Conservation (phyloP, 148 eudicot genomes). For the Amaranthus hypochondriacus region DNA sequence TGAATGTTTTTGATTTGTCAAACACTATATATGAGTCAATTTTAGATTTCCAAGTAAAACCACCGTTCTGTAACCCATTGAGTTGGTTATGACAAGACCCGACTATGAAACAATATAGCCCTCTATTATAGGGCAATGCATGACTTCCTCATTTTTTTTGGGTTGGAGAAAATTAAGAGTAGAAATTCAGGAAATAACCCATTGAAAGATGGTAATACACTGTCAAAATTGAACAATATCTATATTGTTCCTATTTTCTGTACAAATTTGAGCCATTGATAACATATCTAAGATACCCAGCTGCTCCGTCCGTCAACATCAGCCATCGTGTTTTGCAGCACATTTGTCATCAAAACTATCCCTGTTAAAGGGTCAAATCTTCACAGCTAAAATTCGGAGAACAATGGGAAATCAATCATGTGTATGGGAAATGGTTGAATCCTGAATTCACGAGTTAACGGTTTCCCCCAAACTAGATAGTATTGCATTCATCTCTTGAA, state of each 20-base stretch:
- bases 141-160: no score
- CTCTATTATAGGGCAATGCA: no score
- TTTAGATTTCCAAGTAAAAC: no score
- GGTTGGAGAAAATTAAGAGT: background rate
- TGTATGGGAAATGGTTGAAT: background rate
- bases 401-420: background rate
- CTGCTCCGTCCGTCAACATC: constrained; percentile 12
- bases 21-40: no score
- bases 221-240: constrained; percentile 25
- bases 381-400: background rate
- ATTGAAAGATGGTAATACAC: background rate
- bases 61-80: no score
- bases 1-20: no score
- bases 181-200: background rate
- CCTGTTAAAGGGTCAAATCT: background rate
- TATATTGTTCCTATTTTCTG: background rate
- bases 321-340: constrained; percentile 2
- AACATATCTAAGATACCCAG: background rate
- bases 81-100: no score
- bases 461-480: constrained; percentile 47
- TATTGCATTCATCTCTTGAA: constrained; percentile 50
- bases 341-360: background rate
- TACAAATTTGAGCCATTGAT: constrained; percentile 11
- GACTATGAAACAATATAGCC: no score
- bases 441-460: constrained; percentile 29